Evolutionary conservation across 1,284 basidiomycete species (phyloP), one percentile per base, ranked within the genome.

Genomic region (Leccinum proliferum): DNA sequence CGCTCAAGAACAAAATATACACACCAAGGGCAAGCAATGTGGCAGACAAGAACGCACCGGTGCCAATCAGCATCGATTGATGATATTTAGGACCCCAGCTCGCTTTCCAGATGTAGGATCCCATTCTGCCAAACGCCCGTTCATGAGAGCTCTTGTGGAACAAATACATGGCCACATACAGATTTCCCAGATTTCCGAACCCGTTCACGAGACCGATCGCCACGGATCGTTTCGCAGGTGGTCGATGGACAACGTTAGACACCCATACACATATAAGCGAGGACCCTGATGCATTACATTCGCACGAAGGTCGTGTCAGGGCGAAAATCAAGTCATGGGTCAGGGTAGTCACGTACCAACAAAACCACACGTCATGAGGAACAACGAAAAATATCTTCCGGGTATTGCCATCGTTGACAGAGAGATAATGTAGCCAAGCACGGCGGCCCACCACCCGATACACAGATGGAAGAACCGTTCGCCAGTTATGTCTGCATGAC

Each of bases 381-480:
- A 90, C 70, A 90, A 74, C 1, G 83, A 79, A 46, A 90, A 76
- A 67, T 91, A 90, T 60, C 88, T 80, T 2, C 78, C 84, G 1
- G 75, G 81, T 6, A 78, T 78, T 5, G 76, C 77, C 74, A 80
- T 79, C 0, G 87, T 88, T 2, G 79, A 80, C 21, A 87, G 72
- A 5, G 81, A 82, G 62, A 89, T 86, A 65, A 89, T 83, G 67
- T 83, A 89, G 0, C 84, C 88, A 8, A 87, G 48, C 5, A 88
- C 83, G 56, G 81, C 81, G 5, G 76, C 79, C 83, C 83, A 86
- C 82, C 81, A 85, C 74, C 58, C 48, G n/a, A 18, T 2, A 21
- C 46, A 35, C 34, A 35, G 11, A 52, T 59, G 58, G 18, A 59
- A 59, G 18, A 50, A 59, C 9, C 58, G 58, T 52, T 59, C 58